Base-by-base conservation (phyloP, 2,329 filamentous ascomycete genomes). In the Proliferodiscus dingleyae region DNA sequence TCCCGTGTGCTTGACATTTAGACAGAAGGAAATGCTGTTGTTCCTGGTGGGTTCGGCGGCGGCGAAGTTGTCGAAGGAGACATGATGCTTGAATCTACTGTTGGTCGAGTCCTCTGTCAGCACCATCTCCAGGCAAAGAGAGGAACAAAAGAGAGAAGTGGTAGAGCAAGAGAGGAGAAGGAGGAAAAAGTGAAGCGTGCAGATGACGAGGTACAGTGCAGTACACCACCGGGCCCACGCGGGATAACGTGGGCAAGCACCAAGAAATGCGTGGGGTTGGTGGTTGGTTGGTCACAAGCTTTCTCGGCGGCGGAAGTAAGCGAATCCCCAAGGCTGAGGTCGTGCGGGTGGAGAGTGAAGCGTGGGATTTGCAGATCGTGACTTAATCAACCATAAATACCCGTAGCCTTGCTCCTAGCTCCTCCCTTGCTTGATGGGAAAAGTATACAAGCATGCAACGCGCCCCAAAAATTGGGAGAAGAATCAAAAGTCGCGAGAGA, bases 51-150 rank as follows among this genome's bases (percentile, higher is more conserved):
- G 79, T 61, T 81, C 78, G 52, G 78, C 78, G 45, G 80, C 80
- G 50, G 78, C 72, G 60, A 87, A 87, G 2, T 83, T 87, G 63
- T 88, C 81, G 61, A 88, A 87, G n/a, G 80, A 83, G 26, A 88
- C 82, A 53, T 81, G 81, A 34, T 76, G 72, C 46, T 81, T 73
- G 63, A 85, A 87, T 45, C 78, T 77, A 45, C 79, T 61, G 45
- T 56, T 55, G 26, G 47, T 46, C 13, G 53, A 22, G 47, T 54
- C 48, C 36, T 51, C 47, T 42, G 51, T 61, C 48, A 61, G 54
- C 42, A 51, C 40, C 58, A 60, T 58, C 28, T 37, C 53, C 29
- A 15, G 6, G 19, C 23, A 37, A 29, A 39, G 22, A 34, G 30
- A 34, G 37, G 34, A 48, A 22, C 7, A 18, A 33, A 39, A 32